These are phyloP conservation scores for Calonectria hawksworthii DNA, from an alignment of 2,329 filamentous ascomycete genomes.

Conservation along the genomic window DNA sequence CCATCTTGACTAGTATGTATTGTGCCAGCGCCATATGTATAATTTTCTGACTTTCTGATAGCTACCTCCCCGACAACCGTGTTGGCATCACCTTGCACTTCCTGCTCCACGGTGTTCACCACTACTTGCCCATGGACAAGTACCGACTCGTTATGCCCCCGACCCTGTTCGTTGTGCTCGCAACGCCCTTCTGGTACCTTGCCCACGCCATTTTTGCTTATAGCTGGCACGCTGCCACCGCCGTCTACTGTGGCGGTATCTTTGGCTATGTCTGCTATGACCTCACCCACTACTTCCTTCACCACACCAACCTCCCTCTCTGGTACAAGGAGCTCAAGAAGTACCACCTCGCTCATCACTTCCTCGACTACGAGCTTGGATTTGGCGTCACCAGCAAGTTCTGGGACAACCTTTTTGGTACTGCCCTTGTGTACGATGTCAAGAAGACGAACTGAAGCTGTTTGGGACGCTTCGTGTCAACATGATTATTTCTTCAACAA, in stretches of 20 bases:
- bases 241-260: constrained; percentile 89
- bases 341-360: constrained; percentile 97
- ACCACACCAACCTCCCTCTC: constrained; percentile 90
- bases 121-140: constrained; percentile 99
- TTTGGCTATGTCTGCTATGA: constrained; percentile 98
- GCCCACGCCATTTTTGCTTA: constrained; percentile 86
- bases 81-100: constrained; percentile 91
- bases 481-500: constrained; percentile 14
- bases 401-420: constrained; percentile 95
- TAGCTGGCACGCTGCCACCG: constrained; percentile 85
- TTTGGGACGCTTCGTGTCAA: neutral
- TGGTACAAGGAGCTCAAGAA: constrained; percentile 97
- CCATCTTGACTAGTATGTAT: constrained; percentile 87
- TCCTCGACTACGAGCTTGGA: constrained; percentile 96
- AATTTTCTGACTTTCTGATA: constrained; percentile 56
- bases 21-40: neutral
- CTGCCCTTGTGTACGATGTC: constrained; percentile 71
- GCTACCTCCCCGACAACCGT: constrained; percentile 91
- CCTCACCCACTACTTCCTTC: constrained; percentile 97
- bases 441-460: constrained; percentile 52
- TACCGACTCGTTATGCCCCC: constrained; percentile 98
- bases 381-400: constrained; percentile 97
- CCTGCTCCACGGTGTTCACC: constrained; percentile 94
- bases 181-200: constrained; percentile 92
- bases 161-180: constrained; percentile 85